Base-by-base conservation (phyloP, 164 flowering plant genomes). In the Sextonia rubra region DNA sequence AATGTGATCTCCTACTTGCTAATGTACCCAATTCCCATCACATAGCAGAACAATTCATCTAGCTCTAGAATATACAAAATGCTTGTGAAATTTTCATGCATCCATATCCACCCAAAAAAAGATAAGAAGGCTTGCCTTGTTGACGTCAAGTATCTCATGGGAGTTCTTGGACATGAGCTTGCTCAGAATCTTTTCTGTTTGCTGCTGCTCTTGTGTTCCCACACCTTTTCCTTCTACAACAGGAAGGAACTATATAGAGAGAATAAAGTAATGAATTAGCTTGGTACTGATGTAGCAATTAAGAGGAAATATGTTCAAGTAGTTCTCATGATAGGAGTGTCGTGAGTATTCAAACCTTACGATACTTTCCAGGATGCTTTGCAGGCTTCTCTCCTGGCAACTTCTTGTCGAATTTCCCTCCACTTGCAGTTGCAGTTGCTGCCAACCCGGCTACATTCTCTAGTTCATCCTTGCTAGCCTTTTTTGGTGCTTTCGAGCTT, bases 401-500 rank as follows among this genome's bases (percentile, higher is more conserved):
- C 80, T 95, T 93, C 84, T 88, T 91, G 82, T 95, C 99, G 74
- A 95, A 95, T 78, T 93, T 95, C 12, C 99, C 98, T 60, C 94
- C 97, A 79, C 97, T 95, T 12, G 98, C 97, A n/a, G 99, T 95
- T 32, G 98, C 74, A 52, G 84, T 86, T 65, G 92, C 91, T 23
- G 93, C 99, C 77, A 89, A 80, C 64, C 97, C 93, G 70, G 98
- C 98, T 12, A 91, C 88, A 80, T 83, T 82, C 32, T 85, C 88
- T 15, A 95, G 79, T 76, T 91, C 98, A 49, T 78, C 82, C 78
- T 91, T 95, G 60, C 84, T 80, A 15, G 82, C 73, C 80, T 89
- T 93, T 80, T 85, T 89, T 3, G 92, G 85, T 48, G 84, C 83
- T 64, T 84, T 82, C 77, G 88, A 81, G 49, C 83, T 87, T 70